Conservation (phyloP, 768 basidiomycete genomes). For the Rhodotorula taiwanensis region DNA sequence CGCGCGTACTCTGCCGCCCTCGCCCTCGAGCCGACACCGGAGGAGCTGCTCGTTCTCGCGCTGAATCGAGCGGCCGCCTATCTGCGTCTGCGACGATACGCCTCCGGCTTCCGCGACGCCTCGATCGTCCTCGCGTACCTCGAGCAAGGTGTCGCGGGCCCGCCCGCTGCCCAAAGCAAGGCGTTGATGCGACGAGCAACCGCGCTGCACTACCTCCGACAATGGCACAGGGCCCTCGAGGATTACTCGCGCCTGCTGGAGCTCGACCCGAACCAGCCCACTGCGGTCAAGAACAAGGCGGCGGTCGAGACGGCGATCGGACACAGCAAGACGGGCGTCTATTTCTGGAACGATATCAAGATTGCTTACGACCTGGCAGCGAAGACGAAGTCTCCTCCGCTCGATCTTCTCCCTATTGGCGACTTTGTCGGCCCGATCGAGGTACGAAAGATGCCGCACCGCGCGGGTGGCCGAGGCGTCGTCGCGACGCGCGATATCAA, state of each 20-base stretch:
- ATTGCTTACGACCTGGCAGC: not conserved
- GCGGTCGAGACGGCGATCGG: too few relatives aligned
- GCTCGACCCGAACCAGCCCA: too few relatives aligned
- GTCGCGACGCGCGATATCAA: constrained; percentile 21
- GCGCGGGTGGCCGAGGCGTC: constrained; percentile 12
- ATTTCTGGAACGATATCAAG: not conserved
- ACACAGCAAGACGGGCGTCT: constrained; percentile 10
- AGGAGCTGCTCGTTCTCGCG: not conserved
- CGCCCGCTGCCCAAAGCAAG: constrained; percentile 54
- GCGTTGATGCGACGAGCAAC: constrained; percentile 51
- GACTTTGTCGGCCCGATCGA: constrained; percentile 14
- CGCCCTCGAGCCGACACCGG: not conserved
- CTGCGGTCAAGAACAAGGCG: not conserved
- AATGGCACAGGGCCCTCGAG: not conserved
- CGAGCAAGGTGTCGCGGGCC: not conserved
- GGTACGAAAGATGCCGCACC: not conserved
- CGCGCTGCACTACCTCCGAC: too few relatives aligned
- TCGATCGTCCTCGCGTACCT: not conserved
- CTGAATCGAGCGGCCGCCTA: constrained; percentile 17
- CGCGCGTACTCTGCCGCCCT: constrained; percentile 36
- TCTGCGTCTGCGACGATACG: not conserved
- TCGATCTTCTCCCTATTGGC: constrained; percentile 22
- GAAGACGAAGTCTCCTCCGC: not conserved
- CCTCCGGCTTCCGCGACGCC: constrained; percentile 11
- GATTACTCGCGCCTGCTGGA: not conserved